Evolutionary conservation across 2,329 filamentous ascomycete species (phyloP).

Genomic region (Colletotrichum costaricense): DNA sequence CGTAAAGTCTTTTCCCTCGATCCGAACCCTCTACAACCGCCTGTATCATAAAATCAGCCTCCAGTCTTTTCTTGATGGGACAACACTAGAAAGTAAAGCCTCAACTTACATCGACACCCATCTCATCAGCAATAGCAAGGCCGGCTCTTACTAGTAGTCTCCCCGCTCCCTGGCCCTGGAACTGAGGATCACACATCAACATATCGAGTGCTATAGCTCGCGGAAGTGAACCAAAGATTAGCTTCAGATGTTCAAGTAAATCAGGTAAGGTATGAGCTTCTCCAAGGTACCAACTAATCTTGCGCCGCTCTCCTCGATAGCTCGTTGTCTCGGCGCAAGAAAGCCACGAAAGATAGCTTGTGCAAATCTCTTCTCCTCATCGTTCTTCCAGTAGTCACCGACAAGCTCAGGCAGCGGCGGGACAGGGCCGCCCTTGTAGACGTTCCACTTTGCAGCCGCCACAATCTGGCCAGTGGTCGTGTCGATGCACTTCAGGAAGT

Average conservation of each 20-base stretch:
- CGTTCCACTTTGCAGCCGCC: background rate
- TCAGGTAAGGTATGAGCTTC: background rate
- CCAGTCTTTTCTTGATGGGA: fast-evolving
- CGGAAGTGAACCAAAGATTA: background rate
- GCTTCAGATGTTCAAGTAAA: background rate
- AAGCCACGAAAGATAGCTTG: background rate
- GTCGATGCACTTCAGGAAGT: background rate
- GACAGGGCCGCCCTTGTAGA: background rate
- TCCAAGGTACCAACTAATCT: background rate
- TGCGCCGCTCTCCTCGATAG: background rate
- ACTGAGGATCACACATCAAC: background rate
- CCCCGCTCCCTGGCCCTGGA: background rate
- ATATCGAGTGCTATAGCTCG: background rate
- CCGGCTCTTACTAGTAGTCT: background rate
- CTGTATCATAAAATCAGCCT: background rate
- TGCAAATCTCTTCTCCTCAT: background rate
- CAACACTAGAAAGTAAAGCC: fast-evolving
- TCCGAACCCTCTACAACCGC: background rate
- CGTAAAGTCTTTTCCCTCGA: background rate
- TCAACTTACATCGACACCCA: background rate
- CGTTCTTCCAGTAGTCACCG: background rate
- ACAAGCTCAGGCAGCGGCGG: background rate
- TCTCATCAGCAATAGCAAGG: background rate
- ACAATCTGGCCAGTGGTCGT: background rate
- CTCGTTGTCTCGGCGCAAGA: background rate